Percentiles rank a stretch among this genome's conserved stretches.
Conservation (phyloP, 805 yeast genomes). For the Candida xyloterini region DNA sequence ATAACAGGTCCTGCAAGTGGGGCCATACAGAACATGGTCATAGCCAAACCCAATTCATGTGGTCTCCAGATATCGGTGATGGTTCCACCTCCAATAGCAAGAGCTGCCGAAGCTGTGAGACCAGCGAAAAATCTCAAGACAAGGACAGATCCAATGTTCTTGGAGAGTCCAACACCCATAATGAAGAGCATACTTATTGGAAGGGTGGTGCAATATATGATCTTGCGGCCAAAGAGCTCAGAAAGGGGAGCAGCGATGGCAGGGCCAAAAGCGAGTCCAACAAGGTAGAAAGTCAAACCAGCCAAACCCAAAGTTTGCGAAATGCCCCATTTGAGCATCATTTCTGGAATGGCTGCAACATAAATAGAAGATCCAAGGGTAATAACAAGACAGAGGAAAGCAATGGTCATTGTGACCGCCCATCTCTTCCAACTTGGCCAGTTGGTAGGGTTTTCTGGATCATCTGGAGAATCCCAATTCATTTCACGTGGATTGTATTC, state of each 20-base stretch:
- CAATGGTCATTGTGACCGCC: slow-evolving; percentile 62
- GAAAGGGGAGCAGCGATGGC: slow-evolving; percentile 70
- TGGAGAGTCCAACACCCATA: slow-evolving; percentile 69
- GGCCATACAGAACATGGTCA: slow-evolving; percentile 73
- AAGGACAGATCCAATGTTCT: slow-evolving; percentile 57
- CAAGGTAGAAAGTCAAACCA: slow-evolving; percentile 65
- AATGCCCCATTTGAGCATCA: slow-evolving; percentile 45
- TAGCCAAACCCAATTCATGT: slow-evolving; percentile 64
- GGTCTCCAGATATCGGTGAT: slow-evolving; percentile 74
- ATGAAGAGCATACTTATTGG: slow-evolving; percentile 69
- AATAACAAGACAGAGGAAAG: slow-evolving; percentile 62
- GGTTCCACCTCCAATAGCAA: slow-evolving; percentile 84
- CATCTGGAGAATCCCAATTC: slow-evolving; percentile 63
- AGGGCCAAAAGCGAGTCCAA: slow-evolving; percentile 74
- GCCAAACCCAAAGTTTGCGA: slow-evolving; percentile 60
- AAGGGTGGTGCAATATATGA: slow-evolving; percentile 55
- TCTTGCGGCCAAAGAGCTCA: slow-evolving; percentile 65
- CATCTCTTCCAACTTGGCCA: slow-evolving; percentile 67
- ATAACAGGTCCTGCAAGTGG: slow-evolving; percentile 80
- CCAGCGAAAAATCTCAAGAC: slow-evolving; percentile 76
- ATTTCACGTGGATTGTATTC: slow-evolving; percentile 39
- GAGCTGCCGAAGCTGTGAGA: slow-evolving; percentile 73
- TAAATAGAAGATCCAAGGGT: slow-evolving; percentile 74
- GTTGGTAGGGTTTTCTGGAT: slow-evolving; percentile 62
- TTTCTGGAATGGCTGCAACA: slow-evolving; percentile 60